Conservation (phyloP, 371 early-diverging fungal species). For the Quaeritorhiza haematococci region DNA sequence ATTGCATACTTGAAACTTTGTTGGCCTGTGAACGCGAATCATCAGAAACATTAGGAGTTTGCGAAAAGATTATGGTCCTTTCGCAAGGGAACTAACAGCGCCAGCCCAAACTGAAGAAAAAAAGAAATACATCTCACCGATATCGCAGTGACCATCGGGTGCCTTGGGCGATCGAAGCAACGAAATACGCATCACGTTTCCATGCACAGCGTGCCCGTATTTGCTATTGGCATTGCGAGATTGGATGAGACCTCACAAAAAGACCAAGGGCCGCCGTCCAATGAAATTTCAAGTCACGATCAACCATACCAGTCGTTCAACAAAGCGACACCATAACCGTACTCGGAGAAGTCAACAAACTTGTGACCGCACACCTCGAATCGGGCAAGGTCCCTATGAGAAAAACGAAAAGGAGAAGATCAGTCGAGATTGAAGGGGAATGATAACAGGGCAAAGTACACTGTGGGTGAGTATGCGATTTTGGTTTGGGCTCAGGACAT, state of each 20-base stretch:
- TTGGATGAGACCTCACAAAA: neutral
- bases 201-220: constrained; percentile 70
- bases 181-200: constrained; percentile 75
- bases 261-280: neutral
- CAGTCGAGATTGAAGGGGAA: too few species aligned
- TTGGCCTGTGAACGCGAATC: constrained; percentile 33
- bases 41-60: neutral
- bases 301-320: constrained; percentile 87
- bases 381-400: constrained; percentile 70
- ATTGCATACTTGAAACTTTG: constrained; percentile 87
- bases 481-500: neutral
- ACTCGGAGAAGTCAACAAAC: constrained; percentile 90
- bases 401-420: neutral
- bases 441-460: too few species aligned
- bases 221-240: constrained; percentile 25
- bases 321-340: constrained; percentile 89
- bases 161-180: constrained; percentile 83
- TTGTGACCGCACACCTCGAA: constrained; percentile 96
- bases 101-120: too few species aligned
- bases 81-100: constrained; percentile 4
- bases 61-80: constrained; percentile 10
- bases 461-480: neutral
- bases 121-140: constrained; percentile 53
- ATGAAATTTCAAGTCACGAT: neutral
- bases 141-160: constrained; percentile 65